phyloP scores from a whole-genome alignment of 805 yeast genomes.

The Candida tibetensis region DNA sequence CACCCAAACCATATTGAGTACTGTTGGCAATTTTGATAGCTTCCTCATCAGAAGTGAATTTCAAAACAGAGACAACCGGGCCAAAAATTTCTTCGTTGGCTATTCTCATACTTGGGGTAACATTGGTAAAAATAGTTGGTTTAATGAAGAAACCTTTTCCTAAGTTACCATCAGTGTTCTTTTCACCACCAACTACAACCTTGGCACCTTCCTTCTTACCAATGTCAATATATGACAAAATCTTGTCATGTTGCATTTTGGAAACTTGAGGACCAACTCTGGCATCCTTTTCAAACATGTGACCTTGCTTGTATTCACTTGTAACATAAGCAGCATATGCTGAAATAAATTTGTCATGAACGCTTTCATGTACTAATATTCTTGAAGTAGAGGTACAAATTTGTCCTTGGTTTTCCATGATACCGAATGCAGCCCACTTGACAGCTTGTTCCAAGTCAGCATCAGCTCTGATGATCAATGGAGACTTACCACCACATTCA shows the following conservation, averaged over 20 bases:
- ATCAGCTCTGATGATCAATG: conserved; percentile 59
- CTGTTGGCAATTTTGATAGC: conserved; percentile 68
- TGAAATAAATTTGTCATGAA: conserved; percentile 52
- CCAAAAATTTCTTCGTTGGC: conserved; percentile 85
- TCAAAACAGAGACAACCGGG: conserved; percentile 72
- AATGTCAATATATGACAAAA: conserved; percentile 36
- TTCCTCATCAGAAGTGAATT: conserved; percentile 65
- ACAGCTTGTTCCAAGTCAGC: conserved; percentile 65
- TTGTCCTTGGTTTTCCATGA: conserved; percentile 65
- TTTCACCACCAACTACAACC: conserved; percentile 41
- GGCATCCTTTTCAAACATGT: conserved; percentile 45
- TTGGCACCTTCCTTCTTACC: conserved; percentile 46
- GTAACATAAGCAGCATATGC: conserved; percentile 45
- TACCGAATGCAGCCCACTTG: conserved; percentile 65
- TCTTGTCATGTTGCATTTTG: conserved; percentile 53
- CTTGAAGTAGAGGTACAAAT: conserved; percentile 68
- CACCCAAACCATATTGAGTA: conserved; percentile 76
- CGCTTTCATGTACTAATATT: conserved; percentile 53
- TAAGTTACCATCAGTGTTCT: conserved; percentile 35
- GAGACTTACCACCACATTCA: conserved; percentile 76
- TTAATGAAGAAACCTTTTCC: conserved; percentile 62
- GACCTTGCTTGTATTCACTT: conserved; percentile 53
- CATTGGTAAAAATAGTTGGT: conserved; percentile 77
- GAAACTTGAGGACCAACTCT: conserved; percentile 65
- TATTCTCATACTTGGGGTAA: conserved; percentile 59